Conservation (phyloP, 345 rosid genomes). For the Eucalyptus regnans region DNA sequence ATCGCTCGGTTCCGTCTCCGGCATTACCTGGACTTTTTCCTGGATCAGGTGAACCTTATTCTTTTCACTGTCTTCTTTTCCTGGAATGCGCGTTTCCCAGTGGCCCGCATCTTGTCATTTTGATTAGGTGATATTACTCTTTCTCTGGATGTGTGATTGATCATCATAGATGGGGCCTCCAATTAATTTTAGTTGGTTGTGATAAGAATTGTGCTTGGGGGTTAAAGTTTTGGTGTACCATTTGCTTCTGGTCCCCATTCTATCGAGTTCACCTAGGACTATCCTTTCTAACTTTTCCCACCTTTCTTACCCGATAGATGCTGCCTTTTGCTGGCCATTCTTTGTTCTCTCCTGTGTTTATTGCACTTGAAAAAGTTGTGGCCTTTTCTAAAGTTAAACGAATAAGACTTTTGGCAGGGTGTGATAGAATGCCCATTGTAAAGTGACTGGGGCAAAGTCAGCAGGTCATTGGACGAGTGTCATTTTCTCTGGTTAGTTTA, state of each 20-base stretch:
- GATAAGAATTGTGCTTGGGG: not conserved
- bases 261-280: not conserved
- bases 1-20: constrained; percentile 28
- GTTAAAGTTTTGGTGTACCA: not conserved
- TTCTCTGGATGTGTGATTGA: not conserved
- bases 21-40: constrained; percentile 44
- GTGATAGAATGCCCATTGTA: not conserved
- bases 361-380: constrained; percentile 2
- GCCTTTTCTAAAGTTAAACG: not conserved
- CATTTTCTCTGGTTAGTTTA: not conserved
- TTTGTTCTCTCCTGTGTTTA: not conserved
- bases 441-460: not conserved
- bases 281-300: not conserved
- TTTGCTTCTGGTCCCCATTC: not conserved
- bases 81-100: not conserved
- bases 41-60: constrained; percentile 56
- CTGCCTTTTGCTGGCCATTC: not conserved
- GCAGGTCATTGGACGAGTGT: not conserved
- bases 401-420: not conserved
- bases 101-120: not conserved
- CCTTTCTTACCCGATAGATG: constrained; percentile 2
- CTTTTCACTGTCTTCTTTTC: not conserved
- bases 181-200: not conserved
- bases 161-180: not conserved
- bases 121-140: not conserved